These are phyloP conservation scores for Trichocomaceae sp. DNA, from an alignment of 2,329 filamentous ascomycete genomes.

Conservation along the genomic window DNA sequence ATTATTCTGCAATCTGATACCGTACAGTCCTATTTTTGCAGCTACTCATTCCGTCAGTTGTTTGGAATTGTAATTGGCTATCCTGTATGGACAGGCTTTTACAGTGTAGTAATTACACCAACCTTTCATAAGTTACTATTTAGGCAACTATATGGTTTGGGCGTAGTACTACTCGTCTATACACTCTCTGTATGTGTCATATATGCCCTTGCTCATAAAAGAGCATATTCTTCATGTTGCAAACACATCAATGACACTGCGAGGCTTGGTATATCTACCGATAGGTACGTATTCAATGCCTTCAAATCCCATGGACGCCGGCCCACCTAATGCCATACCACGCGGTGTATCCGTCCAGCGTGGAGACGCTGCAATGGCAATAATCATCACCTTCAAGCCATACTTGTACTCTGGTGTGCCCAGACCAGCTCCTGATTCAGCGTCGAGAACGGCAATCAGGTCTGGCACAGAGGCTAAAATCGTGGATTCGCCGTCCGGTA, in stretches of 20 bases:
- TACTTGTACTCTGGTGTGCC: constrained; percentile 52
- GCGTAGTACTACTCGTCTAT: too few species aligned
- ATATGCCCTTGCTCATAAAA: not conserved
- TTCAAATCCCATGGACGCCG: constrained; percentile 43
- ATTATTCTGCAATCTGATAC: not conserved
- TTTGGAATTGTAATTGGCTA: not conserved
- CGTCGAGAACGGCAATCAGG: constrained; percentile 42
- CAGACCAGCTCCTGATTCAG: constrained; percentile 52
- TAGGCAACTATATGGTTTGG: too few species aligned
- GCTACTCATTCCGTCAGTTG: not conserved
- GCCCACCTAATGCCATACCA: constrained; percentile 43
- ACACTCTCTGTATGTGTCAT: too few species aligned
- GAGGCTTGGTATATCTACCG: constrained; percentile 18
- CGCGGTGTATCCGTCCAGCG: constrained; percentile 40
- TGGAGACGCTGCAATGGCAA: constrained; percentile 50
- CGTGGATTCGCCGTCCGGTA: not conserved
- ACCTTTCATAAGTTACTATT: not conserved
- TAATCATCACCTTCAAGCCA: constrained; percentile 46
- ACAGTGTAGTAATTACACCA: not conserved
- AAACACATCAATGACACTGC: constrained; percentile 22
- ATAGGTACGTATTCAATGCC: constrained; percentile 19
- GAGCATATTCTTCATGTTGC: constrained; percentile 20
- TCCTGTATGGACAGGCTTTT: not conserved
- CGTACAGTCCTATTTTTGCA: not conserved
- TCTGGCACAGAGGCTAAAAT: constrained; percentile 21